Conservation (phyloP, 2,329 filamentous ascomycete species). For the Seiridium cupressi region DNA sequence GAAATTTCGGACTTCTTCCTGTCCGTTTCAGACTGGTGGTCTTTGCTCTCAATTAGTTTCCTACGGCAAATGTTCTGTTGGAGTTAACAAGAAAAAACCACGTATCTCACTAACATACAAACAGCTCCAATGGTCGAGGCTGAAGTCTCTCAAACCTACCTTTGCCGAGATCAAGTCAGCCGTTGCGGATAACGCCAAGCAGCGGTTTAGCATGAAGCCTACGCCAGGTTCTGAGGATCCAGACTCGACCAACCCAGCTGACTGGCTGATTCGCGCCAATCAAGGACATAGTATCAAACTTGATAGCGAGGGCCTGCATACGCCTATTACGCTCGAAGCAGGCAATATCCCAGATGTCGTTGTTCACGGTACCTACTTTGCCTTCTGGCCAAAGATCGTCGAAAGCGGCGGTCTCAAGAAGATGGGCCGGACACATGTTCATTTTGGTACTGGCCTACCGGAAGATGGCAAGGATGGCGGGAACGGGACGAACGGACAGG, state of each 20-base stretch:
- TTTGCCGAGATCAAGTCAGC: conserved; percentile 69
- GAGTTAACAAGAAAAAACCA: not conserved
- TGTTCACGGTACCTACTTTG: conserved; percentile 87
- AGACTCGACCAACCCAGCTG: conserved; percentile 45
- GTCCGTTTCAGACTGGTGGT: not conserved
- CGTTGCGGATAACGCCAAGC: conserved; percentile 80
- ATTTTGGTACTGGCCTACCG: conserved; percentile 78
- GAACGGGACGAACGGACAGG: not conserved
- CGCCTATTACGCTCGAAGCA: conserved; percentile 59
- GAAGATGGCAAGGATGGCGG: conserved; percentile 30
- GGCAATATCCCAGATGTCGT: conserved; percentile 63
- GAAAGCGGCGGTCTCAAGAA: conserved; percentile 72
- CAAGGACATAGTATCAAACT: conserved; percentile 87
- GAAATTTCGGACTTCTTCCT: not conserved
- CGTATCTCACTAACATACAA: not conserved
- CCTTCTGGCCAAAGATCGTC: conserved; percentile 73
- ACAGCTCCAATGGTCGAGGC: conserved; percentile 52
- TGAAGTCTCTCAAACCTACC: conserved; percentile 71
- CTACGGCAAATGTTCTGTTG: not conserved
- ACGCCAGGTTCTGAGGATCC: conserved; percentile 29
- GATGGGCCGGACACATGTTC: conserved; percentile 86
- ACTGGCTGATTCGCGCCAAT: conserved; percentile 90
- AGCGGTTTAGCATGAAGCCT: conserved; percentile 79
- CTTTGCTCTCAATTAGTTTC: not conserved
- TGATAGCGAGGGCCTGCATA: conserved; percentile 69